These are phyloP conservation scores for Diaporthe vaccinii DNA, from an alignment of 2,329 filamentous ascomycete genomes.

Conservation along the genomic window DNA sequence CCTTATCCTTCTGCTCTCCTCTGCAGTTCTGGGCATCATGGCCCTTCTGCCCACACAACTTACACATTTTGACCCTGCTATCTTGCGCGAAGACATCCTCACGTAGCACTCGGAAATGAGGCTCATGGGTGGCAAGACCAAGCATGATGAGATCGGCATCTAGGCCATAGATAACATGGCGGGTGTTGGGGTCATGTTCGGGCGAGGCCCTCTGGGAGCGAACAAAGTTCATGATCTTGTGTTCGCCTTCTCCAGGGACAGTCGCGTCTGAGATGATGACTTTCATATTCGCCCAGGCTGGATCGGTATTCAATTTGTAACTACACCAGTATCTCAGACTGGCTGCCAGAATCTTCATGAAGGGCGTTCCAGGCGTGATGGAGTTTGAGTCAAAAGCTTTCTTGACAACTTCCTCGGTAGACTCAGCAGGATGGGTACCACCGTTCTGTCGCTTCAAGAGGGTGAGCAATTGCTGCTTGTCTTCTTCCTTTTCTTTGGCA, in stretches of 20 bases:
- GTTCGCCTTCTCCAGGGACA: constrained; percentile 96
- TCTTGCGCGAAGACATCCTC: constrained; percentile 98
- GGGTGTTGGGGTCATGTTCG: constrained; percentile 95
- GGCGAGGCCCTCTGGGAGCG: constrained; percentile 92
- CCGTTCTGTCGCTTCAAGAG: constrained; percentile 84
- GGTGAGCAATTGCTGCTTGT: constrained; percentile 89
- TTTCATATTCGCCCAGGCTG: constrained; percentile 95
- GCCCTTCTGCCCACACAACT: constrained; percentile 90
- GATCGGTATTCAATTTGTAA: constrained; percentile 97
- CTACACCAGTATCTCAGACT: constrained; percentile 97
- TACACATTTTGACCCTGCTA: constrained; percentile 84
- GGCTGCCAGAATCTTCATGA: constrained; percentile 95
- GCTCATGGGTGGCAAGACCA: constrained; percentile 95
- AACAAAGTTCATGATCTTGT: constrained; percentile 99
- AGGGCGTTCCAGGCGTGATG: constrained; percentile 96
- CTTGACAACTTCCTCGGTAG: constrained; percentile 74
- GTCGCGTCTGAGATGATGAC: constrained; percentile 99
- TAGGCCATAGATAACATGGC: constrained; percentile 97
- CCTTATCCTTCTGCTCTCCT: constrained; percentile 82
- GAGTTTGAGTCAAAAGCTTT: constrained; percentile 92
- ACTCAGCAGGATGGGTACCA: constrained; percentile 72
- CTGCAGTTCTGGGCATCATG: constrained; percentile 90
- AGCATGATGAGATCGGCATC: constrained; percentile 99
- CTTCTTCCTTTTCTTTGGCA: constrained; percentile 91
- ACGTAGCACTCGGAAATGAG: constrained; percentile 94